phyloP scores from a whole-genome alignment of 2,329 filamentous ascomycete species.

The Colletotrichum trifolii region DNA sequence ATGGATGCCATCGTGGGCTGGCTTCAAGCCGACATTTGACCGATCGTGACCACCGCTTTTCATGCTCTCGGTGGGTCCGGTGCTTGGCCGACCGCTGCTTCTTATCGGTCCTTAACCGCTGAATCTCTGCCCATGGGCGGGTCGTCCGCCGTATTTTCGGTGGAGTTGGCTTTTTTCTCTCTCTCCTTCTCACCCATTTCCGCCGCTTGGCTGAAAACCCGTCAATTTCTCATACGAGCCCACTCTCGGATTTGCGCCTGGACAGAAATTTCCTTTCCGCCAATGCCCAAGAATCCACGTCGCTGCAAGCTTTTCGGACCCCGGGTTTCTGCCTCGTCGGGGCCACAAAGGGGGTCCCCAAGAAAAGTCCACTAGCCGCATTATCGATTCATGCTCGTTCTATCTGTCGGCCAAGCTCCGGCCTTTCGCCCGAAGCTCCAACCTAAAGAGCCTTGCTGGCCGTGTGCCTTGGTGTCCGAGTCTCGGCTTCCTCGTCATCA shows the following conservation, averaged over 20 bases:
- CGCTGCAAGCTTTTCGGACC: conserved; percentile 14
- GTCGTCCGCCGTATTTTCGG: conserved; percentile 14
- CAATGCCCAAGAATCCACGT: too few species aligned
- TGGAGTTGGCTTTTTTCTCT: conserved; percentile 28
- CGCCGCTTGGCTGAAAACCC: conserved; percentile 5
- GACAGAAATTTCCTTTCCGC: conserved; percentile 6
- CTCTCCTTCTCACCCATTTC: conserved; percentile 10
- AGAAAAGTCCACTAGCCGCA: conserved; percentile 7
- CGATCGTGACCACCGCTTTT: conserved; percentile 33
- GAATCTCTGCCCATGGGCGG: conserved; percentile 30
- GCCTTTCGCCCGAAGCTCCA: conserved; percentile 23
- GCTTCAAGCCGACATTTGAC: conserved; percentile 37
- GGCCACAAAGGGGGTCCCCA: conserved; percentile 14
- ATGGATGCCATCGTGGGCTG: background rate
- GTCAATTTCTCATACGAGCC: conserved; percentile 12
- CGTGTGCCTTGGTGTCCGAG: conserved; percentile 5
- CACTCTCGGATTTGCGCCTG: conserved; percentile 23
- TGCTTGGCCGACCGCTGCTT: conserved; percentile 30
- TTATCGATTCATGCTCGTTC: conserved; percentile 35
- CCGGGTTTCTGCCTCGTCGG: conserved; percentile 3
- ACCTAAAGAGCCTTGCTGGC: conserved; percentile 7
- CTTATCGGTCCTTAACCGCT: conserved; percentile 38
- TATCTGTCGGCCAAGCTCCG: conserved; percentile 36
- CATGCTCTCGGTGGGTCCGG: conserved; percentile 35
- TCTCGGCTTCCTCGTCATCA: conserved; percentile 32